phyloP scores from a whole-genome alignment of 495 filamentous ascomycete genomes.

The Penicillium cosmopolitanum region DNA sequence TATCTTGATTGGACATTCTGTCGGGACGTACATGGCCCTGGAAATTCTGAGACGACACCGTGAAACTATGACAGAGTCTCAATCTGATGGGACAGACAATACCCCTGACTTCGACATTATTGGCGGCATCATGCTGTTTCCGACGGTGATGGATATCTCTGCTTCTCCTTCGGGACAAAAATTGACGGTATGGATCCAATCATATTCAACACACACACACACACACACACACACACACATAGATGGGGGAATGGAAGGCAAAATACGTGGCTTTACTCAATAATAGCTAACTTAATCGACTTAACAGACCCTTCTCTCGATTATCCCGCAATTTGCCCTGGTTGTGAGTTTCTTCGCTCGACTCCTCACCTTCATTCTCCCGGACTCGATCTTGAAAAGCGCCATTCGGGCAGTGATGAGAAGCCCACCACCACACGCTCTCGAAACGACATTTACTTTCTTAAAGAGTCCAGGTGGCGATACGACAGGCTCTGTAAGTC shows the following conservation, averaged over 20 bases:
- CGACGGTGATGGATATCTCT: slow-evolving; percentile 77
- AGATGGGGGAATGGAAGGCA: too few species aligned
- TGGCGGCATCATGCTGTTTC: slow-evolving; percentile 72
- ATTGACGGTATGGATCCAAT: slow-evolving; percentile 44
- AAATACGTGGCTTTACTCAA: background rate
- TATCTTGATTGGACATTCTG: slow-evolving; percentile 82
- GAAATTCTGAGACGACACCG: slow-evolving; percentile 65
- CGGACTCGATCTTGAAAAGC: slow-evolving; percentile 40
- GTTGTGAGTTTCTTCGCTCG: slow-evolving; percentile 57
- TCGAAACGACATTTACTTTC: slow-evolving; percentile 64
- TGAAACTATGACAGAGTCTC: slow-evolving; percentile 16
- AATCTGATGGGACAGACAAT: background rate
- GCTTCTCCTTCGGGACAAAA: slow-evolving; percentile 63
- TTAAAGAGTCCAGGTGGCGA: slow-evolving; percentile 63
- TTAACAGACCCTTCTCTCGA: slow-evolving; percentile 43
- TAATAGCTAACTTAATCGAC: background rate
- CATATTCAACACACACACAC: too few species aligned
- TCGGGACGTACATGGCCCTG: slow-evolving; percentile 77
- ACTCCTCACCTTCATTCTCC: slow-evolving; percentile 49
- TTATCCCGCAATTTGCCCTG: slow-evolving; percentile 58
- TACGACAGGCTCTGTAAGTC: slow-evolving; percentile 70
- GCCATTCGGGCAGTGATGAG: slow-evolving; percentile 53
- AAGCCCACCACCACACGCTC: slow-evolving; percentile 57
- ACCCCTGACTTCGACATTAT: slow-evolving; percentile 48
- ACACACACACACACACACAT: too few species aligned